These are phyloP conservation scores for Juncus effusus DNA, from an alignment of 176 grass and related monocot genomes.

Conservation along the genomic window DNA sequence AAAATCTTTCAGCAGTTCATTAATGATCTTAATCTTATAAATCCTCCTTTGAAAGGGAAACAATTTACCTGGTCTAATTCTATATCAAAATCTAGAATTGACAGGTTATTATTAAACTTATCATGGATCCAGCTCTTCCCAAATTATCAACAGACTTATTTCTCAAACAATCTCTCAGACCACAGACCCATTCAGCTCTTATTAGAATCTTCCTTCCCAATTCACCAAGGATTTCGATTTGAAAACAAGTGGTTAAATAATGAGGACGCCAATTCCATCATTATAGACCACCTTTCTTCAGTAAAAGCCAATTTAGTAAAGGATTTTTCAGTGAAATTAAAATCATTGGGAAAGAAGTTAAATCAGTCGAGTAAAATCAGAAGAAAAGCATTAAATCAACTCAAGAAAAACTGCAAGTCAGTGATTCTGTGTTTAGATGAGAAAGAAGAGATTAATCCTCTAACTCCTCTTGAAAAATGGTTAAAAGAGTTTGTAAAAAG, in stretches of 20 bases:
- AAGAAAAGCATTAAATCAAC: not conserved
- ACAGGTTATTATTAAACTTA: not conserved
- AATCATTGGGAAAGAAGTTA: not conserved
- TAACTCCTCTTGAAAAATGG: not conserved
- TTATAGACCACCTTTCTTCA: not conserved
- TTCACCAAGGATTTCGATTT: not conserved
- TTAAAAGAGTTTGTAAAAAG: not conserved
- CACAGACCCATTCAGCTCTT: not conserved
- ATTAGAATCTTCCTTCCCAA: not conserved
- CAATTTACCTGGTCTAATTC: not conserved
- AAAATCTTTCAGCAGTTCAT: not conserved
- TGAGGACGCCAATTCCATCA: not conserved
- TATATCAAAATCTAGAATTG: not conserved
- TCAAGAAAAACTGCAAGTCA: not conserved
- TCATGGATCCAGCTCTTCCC: not conserved
- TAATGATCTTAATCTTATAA: too few relatives aligned
- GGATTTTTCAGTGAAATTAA: not conserved
- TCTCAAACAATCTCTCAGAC: not conserved
- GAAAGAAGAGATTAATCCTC: not conserved
- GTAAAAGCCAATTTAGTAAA: too few relatives aligned
- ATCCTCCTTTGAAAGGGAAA: not conserved
- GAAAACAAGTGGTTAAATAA: not conserved
- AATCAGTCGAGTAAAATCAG: not conserved
- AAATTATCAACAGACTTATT: not conserved
- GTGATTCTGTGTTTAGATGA: not conserved